Conservation (phyloP, 768 basidiomycete genomes). For the Podaxis mareebaensis region DNA sequence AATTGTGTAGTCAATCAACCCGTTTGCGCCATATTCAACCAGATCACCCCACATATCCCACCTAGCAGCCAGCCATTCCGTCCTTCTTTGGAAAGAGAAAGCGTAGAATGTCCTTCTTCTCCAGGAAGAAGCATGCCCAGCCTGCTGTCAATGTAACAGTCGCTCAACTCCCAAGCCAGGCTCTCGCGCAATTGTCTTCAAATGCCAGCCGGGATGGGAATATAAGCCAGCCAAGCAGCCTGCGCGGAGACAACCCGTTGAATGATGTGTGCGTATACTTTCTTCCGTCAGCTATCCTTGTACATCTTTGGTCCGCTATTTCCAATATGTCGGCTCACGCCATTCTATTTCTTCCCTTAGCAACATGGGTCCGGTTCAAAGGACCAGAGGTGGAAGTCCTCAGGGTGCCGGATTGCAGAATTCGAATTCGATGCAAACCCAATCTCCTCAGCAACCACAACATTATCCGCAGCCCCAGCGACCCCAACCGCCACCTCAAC, state of each 20-base stretch:
- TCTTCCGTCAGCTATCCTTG: not conserved
- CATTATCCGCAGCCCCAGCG: conserved; percentile 18
- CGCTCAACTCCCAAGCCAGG: conserved; percentile 66
- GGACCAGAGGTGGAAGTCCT: conserved; percentile 23
- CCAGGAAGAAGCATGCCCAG: conserved; percentile 70
- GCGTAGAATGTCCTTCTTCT: conserved; percentile 93
- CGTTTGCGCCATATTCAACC: conserved; percentile 7
- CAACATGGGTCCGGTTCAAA: conserved; percentile 5
- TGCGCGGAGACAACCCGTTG: conserved; percentile 27
- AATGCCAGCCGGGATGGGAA: conserved; percentile 31
- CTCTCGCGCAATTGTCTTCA: conserved; percentile 57
- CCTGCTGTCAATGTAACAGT: conserved; percentile 51
- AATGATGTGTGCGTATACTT: conserved; percentile 25
- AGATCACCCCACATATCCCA: conserved; percentile 19
- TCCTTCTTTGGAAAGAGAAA: conserved; percentile 55
- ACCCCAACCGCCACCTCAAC: conserved; percentile 22
- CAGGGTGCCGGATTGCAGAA: conserved; percentile 17
- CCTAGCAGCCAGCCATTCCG: conserved; percentile 56
- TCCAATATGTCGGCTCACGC: conserved; percentile 15
- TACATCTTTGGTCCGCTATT: conserved; percentile 1
- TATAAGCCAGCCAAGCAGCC: conserved; percentile 28
- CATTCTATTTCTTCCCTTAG: conserved; percentile 8
- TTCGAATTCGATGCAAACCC: conserved; percentile 15
- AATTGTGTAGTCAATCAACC: conserved; percentile 3
- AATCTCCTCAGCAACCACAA: conserved; percentile 19